Evolutionary conservation across 1,139 yeast genomes (phyloP).

Genomic region (Lodderomyces parapsilosis): DNA sequence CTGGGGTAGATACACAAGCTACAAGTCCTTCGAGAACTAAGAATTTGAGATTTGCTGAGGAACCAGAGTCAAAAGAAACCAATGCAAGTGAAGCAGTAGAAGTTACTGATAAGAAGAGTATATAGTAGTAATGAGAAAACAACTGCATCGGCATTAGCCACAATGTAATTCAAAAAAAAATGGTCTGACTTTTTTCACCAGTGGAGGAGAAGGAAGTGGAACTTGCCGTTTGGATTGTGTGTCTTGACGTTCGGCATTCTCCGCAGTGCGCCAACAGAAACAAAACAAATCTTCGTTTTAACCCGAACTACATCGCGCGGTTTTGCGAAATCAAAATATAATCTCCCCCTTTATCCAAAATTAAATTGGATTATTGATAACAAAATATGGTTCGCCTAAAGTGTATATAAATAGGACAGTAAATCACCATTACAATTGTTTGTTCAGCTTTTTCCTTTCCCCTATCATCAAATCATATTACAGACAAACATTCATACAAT

Average conservation of each 20-base stretch:
- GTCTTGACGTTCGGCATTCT: neutral
- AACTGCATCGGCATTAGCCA: neutral
- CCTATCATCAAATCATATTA: neutral
- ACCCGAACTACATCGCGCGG: constrained; percentile 1
- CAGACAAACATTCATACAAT: neutral
- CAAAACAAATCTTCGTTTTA: neutral
- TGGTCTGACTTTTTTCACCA: constrained; percentile 3
- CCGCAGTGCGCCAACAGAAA: neutral
- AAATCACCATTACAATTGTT: neutral
- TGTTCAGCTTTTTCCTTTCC: neutral
- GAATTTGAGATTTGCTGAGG: constrained; percentile 42
- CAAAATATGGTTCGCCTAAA: neutral
- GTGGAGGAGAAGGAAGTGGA: neutral
- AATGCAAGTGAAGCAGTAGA: constrained; percentile 1
- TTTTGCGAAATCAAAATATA: neutral
- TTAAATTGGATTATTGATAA: constrained; percentile 1
- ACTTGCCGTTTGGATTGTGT: neutral
- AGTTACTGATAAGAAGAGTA: constrained; percentile 12
- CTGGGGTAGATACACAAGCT: constrained; percentile 10
- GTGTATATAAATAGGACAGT: neutral
- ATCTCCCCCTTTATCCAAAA: neutral
- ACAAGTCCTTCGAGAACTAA: constrained; percentile 20
- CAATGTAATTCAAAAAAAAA: neutral
- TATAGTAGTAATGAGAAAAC: constrained; percentile 1
- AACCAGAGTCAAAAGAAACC: constrained; percentile 6